Evolutionary conservation across 345 rosid species (phyloP), one percentile per base, ranked within the genome.

Genomic region (Laguncularia racemosa): DNA sequence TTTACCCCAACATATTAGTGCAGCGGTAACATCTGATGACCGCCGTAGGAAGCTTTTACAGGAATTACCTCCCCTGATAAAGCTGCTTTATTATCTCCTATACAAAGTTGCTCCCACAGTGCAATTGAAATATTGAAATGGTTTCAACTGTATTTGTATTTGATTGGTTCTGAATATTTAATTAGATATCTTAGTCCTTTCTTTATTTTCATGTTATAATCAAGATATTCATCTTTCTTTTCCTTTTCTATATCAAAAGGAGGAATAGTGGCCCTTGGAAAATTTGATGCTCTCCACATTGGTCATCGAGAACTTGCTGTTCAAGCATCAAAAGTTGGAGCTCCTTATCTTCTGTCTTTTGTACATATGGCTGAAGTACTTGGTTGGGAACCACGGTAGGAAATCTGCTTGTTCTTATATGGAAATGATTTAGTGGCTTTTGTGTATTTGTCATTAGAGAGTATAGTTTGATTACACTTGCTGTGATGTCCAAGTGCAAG

Each of bases 291-390:
- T 13, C 79, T 93, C 71, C 96, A 89, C 64, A 55, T 82, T 44
- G 96, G 99, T 54, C 99, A 93, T 71, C 84, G 96, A 28, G 97
- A 93, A 77, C 99, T 89, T 55, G 91, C 91, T 0, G 75, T 83
- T 78, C 91, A 83, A 73, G 99, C 99, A 66, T 89, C 99, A 19
- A 93, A 76, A 70, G 70, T 76, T 55, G 99, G 97, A 71, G 67
- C 71, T 50, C 97, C 99, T 2, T 84, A 68, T 77, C 83, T 85
- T 46, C 63, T 89, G 66, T 87, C 97, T 47, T 93, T 93, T 72
- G 89, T 85, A 44, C 95, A 92, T 66, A 93, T 87, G 85, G 95
- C 95, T 0, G 90, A 93, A 72, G 90, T 93, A 21, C 71, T 93
- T 68, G 96, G 95, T 46, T 92, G 97, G 96, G 95, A 86, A 69